Evolutionary conservation across 169 alveolate genomes (phyloP), one percentile per base, ranked within the genome.

Genomic region (Condylostoma magnum): DNA sequence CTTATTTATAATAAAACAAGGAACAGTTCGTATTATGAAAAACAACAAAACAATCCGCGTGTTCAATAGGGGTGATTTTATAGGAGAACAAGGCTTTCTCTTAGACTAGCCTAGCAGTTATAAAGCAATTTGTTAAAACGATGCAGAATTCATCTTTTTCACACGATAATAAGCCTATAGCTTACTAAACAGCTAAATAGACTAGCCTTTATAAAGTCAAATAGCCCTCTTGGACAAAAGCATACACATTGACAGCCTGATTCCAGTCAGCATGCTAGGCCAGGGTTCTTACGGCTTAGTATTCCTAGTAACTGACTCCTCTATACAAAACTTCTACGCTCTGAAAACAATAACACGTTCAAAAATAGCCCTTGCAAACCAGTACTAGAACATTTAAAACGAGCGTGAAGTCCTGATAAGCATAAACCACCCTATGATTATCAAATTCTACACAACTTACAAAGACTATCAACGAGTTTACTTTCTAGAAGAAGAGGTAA

Each of bases 11-110:
- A 33, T 67, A 12, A 67, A 67, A 50, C 20, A 34, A 31, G 76
- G 76, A n/a, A 33, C 10, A 27, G 76, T 48, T 22, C 10, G 20
- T 15, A 65, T 50, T 22, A 31, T 27, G 30, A 67, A 67, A 50
- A 34, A 67, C 28, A 37, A 53, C 3, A 1, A 31, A 2, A 18
- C 28, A 20, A 2, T 67, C 25, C 22, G 76, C 30, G 22, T n/a
- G 3, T 48, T 67, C n/a, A 50, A 50, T 22, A 93, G 90, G 50
- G 86, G 91, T 55, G 98, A 96, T 77, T 97, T 93, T 75, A 96
- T 97, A 75, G 99, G 99, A 6, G 99, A 97, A 66, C 85, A 98
- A 47, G 96, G 98, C 4, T 76, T 96, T 20, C 80, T 97, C 53
- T 92, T 90, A 53, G 94, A 94, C 56, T 99, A 95, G 81, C 90